These are phyloP conservation scores for Beverwykella pulmonaria DNA, from an alignment of 495 filamentous ascomycete genomes.

Conservation along the genomic window DNA sequence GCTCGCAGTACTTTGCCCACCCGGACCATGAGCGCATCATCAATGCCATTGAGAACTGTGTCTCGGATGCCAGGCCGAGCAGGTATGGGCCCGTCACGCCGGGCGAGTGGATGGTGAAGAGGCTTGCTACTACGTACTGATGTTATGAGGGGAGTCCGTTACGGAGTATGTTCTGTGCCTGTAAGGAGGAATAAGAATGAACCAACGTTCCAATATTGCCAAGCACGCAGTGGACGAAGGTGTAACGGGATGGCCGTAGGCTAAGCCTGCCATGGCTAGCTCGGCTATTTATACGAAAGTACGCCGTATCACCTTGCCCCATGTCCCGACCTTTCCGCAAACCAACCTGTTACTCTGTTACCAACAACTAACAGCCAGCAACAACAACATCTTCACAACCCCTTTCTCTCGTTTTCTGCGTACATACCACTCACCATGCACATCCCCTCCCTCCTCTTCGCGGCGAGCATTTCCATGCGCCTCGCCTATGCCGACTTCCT, in stretches of 20 bases:
- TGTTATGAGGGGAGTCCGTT: neutral
- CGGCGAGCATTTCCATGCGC: neutral
- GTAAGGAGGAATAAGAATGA: no score
- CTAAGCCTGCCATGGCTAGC: neutral
- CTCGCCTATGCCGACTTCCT: neutral
- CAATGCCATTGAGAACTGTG: constrained; percentile 15
- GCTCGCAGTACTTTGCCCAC: constrained; percentile 13
- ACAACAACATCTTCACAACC: neutral
- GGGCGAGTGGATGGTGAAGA: constrained; percentile 17
- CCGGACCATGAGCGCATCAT: constrained; percentile 14
- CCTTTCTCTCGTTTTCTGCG: neutral
- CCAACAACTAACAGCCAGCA: no score
- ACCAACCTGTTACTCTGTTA: neutral
- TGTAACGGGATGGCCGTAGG: neutral
- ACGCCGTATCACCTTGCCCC: neutral
- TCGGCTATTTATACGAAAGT: no score
- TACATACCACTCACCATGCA: neutral
- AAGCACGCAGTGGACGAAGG: neutral
- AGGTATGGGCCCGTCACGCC: constrained; percentile 2
- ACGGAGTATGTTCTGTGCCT: no score
- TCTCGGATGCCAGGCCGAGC: constrained; percentile 3
- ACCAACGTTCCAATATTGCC: no score
- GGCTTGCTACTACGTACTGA: constrained; percentile 23
- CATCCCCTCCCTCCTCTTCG: neutral
- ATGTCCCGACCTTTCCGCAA: neutral